Evolutionary conservation across 2,329 filamentous ascomycete species (phyloP).

Genomic region (Paracoccidioides lutzii): DNA sequence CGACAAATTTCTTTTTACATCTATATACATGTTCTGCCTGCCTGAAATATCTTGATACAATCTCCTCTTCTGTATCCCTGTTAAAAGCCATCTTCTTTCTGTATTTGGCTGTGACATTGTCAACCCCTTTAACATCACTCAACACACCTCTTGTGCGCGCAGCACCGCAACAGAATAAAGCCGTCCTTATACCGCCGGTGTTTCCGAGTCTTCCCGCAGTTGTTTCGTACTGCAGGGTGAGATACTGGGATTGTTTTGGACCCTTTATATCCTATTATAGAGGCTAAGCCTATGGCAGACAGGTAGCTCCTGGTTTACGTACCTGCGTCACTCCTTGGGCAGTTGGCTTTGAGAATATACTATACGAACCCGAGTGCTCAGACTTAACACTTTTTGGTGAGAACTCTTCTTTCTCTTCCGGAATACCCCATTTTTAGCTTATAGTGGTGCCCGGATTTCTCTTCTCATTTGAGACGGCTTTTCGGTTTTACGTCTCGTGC

Average conservation of each 20-base stretch:
- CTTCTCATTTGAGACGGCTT: neutral
- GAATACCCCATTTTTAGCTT: neutral
- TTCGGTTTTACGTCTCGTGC: no score
- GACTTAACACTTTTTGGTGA: neutral
- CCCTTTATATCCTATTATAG: neutral
- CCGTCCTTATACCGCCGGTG: neutral
- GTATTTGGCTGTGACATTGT: constrained; percentile 7
- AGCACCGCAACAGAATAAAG: neutral
- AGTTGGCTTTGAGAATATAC: neutral
- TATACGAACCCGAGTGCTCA: neutral
- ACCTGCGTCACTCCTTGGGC: neutral
- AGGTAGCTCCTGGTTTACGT: neutral
- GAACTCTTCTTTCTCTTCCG: neutral
- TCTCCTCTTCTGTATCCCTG: neutral
- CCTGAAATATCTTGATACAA: neutral
- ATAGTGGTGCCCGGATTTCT: neutral
- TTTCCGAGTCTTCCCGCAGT: neutral
- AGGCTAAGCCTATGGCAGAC: neutral
- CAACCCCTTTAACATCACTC: constrained; percentile 7
- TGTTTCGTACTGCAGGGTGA: neutral
- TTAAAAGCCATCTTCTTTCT: neutral
- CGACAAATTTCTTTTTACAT: neutral
- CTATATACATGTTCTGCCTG: neutral
- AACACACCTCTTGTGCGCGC: constrained; percentile 6
- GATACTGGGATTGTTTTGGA: neutral